A percentile compares a stretch with the other conserved stretches of the same genome.
Conservation (phyloP, 2,329 filamentous ascomycete species). For the Fusarium armeniacum region DNA sequence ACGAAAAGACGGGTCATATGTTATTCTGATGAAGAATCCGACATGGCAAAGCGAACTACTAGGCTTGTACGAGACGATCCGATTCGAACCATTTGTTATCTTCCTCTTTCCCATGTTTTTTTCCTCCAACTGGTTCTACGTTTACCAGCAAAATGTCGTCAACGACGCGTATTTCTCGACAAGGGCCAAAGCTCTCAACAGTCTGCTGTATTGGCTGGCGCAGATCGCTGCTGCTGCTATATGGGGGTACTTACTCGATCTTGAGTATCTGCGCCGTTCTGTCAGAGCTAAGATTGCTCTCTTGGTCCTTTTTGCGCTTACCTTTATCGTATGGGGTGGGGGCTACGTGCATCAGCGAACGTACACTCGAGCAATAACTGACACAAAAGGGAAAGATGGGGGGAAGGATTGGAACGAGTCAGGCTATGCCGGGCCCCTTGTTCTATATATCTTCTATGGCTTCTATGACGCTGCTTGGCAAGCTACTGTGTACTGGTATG, state of each 20-base stretch:
- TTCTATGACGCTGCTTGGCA: slow-evolving; percentile 93
- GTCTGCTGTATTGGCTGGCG: slow-evolving; percentile 76
- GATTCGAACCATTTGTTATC: slow-evolving; percentile 76
- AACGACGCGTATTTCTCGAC: slow-evolving; percentile 79
- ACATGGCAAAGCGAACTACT: slow-evolving; percentile 84
- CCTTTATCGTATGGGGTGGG: slow-evolving; percentile 85
- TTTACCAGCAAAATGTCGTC: slow-evolving; percentile 81
- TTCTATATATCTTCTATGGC: slow-evolving; percentile 91
- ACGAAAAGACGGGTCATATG: slow-evolving; percentile 80
- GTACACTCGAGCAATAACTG: slow-evolving; percentile 29
- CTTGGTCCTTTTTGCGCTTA: slow-evolving; percentile 73
- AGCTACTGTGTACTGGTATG: slow-evolving; percentile 91
- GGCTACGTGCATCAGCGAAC: slow-evolving; percentile 80
- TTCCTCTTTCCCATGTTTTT: slow-evolving; percentile 86
- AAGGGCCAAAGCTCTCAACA: slow-evolving; percentile 79
- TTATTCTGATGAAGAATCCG: slow-evolving; percentile 92
- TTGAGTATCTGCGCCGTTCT: slow-evolving; percentile 69
- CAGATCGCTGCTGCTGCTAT: slow-evolving; percentile 81
- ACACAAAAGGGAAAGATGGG: fast-evolving
- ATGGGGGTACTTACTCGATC: slow-evolving; percentile 80
- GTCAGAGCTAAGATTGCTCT: slow-evolving; percentile 77
- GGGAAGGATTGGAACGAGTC: slow-evolving; percentile 74
- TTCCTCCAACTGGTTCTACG: slow-evolving; percentile 86
- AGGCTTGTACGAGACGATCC: slow-evolving; percentile 81
- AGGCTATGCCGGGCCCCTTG: slow-evolving; percentile 81